phyloP scores from a whole-genome alignment of 164 flowering plant genomes.

The Stephania yunnanensis region DNA sequence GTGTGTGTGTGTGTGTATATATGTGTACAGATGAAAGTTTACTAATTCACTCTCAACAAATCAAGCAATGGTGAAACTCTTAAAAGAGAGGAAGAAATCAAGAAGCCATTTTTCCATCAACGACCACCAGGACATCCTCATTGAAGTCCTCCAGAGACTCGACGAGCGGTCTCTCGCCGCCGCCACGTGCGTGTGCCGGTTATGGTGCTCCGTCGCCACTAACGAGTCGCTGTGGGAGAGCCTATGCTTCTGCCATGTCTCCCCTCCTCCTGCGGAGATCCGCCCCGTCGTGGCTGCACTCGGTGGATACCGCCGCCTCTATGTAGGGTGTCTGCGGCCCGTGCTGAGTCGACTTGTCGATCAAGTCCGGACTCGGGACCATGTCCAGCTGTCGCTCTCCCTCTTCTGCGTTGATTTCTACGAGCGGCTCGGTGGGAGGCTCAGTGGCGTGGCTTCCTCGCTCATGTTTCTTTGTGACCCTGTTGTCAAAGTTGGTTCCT shows the following conservation, averaged over 20 bases:
- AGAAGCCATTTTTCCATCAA: conserved; percentile 48
- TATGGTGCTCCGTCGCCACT: conserved; percentile 57
- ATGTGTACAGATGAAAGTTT: neutral
- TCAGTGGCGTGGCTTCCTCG: conserved; percentile 37
- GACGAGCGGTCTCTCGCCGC: conserved; percentile 70
- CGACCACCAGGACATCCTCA: conserved; percentile 63
- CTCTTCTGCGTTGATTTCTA: conserved; percentile 77
- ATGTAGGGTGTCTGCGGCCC: conserved; percentile 62
- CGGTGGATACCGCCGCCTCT: conserved; percentile 70
- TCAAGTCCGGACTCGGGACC: conserved; percentile 37
- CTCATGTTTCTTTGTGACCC: conserved; percentile 69
- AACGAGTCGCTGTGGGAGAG: conserved; percentile 79
- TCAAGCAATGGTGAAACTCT: neutral
- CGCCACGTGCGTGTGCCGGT: conserved; percentile 78
- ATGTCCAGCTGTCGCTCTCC: conserved; percentile 68
- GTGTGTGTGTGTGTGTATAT: no score
- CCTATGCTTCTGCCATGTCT: conserved; percentile 69
- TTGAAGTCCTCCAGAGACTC: conserved; percentile 59
- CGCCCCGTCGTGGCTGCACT: conserved; percentile 57
- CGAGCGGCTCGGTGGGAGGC: conserved; percentile 41
- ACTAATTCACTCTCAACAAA: neutral
- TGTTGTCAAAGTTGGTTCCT: conserved; percentile 29
- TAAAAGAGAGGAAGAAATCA: neutral
- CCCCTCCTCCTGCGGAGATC: conserved; percentile 33
- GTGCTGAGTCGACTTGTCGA: conserved; percentile 43